Evolutionary conservation across 2,329 filamentous ascomycete species (phyloP), one percentile per base, ranked within the genome.

Genomic region (Pseudofabraea citricarpa): DNA sequence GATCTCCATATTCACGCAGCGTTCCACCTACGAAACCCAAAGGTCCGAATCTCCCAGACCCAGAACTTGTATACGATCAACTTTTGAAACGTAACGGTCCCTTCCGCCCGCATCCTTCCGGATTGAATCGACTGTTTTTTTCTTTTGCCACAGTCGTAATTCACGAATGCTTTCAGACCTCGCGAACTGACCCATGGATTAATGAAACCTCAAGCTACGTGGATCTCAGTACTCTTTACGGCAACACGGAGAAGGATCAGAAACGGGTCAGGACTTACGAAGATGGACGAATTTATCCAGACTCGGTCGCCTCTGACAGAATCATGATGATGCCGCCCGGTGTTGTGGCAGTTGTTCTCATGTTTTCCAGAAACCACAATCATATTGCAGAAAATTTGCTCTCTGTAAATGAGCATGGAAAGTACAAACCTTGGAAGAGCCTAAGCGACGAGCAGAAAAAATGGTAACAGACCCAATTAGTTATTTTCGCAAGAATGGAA

Each of bases 261-360:
- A 54, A 59, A 41, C 54, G 62, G 12, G 66, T 71, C 6, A 60
- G 69, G 39, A 71, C 66, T n/a, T 67, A 67, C 42, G 48, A 64
- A 40, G 64, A 70, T 46, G 69, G 69, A 26, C 55, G 47, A 6
- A 66, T 72, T n/a, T 64, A 56, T 32, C 65, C 66, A 6, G 69
- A 72, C 51, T 65, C 65, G 1, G 60, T 71, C 46, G 67, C 68
- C 9, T 66, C 62, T 2, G 67, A 71, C 38, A 59, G 69, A 36
- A 70, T 72, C 44, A 68, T 71, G 66, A 61, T 70, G 56, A 70
- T 71, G 67, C 69, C 69, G 9, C 69, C 69, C 3, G 68, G 68
- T 20, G 68, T 71, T 5, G 56, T 70, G 13, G 67, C 64, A 3
- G 51, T 69, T 6, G 49, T 66, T 5, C 39, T 70, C 6, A 58